phyloP scores from a whole-genome alignment of 805 yeast genomes.

The Myxozyma mucilagina region DNA sequence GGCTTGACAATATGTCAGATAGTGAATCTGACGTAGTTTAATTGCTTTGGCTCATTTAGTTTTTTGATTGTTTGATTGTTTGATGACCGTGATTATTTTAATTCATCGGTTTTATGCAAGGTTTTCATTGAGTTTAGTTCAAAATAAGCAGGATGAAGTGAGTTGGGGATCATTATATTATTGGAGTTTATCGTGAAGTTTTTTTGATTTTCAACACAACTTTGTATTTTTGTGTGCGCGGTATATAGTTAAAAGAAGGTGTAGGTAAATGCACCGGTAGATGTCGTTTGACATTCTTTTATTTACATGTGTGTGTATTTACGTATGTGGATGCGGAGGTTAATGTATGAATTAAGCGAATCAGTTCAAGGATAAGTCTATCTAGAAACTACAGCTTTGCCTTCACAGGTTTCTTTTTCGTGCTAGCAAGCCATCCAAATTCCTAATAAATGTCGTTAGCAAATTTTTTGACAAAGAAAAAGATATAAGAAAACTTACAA shows the following conservation, averaged over 20 bases:
- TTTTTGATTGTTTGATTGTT: background rate
- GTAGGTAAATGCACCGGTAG: too few relatives aligned
- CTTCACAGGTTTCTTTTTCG: conserved; percentile 38
- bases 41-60: background rate
- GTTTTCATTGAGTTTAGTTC: background rate
- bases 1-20: conserved; percentile 13
- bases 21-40: background rate
- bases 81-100: background rate
- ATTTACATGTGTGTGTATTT: background rate
- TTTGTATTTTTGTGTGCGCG: background rate
- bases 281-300: background rate
- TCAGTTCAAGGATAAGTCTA: too few relatives aligned
- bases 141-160: background rate
- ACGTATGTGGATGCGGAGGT: too few relatives aligned
- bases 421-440: conserved; percentile 70
- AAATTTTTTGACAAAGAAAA: background rate
- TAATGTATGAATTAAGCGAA: too few relatives aligned
- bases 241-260: background rate
- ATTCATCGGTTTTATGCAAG: background rate
- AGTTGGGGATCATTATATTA: background rate
- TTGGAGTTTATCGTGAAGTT: background rate
- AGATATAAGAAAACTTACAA: conserved; percentile 36
- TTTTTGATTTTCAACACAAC: background rate
- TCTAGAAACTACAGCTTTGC: background rate
- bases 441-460: conserved; percentile 27